phyloP scores from a whole-genome alignment of 345 rosid genomes.

The Citrus trifoliata region DNA sequence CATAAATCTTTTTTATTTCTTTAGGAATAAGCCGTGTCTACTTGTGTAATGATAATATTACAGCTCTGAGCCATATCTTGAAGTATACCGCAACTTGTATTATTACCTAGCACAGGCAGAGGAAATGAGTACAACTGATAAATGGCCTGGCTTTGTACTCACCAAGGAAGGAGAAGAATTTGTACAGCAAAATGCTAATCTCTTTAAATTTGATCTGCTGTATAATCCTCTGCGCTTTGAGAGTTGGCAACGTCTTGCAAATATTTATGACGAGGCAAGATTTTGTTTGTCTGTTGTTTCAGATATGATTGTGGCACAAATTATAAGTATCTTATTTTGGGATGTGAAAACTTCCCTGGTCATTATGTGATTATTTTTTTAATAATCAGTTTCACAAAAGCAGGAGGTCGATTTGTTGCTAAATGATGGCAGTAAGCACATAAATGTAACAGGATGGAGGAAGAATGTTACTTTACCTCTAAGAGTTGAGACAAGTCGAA shows the following conservation, averaged over 20 bases:
- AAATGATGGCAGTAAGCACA: constrained; percentile 99
- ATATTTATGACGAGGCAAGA: constrained; percentile 89
- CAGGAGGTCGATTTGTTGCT: constrained; percentile 98
- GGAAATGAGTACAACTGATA: constrained; percentile 94
- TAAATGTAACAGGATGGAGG: constrained; percentile 92
- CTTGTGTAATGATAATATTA: constrained; percentile 28
- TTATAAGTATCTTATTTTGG: constrained; percentile 5
- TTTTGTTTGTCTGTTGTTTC: constrained; percentile 18
- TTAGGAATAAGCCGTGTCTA: constrained; percentile 15
- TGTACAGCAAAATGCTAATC: constrained; percentile 85
- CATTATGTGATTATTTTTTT: too few relatives aligned
- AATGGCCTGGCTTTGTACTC: constrained; percentile 98
- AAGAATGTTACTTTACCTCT: constrained; percentile 67
- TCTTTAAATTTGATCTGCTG: constrained; percentile 83
- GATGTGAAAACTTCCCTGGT: neutral
- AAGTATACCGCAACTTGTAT: constrained; percentile 82
- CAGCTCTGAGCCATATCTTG: constrained; percentile 86
- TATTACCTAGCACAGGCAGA: constrained; percentile 84
- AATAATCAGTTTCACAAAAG: constrained; percentile 23
- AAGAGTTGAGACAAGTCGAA: constrained; percentile 90
- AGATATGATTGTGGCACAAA: constrained; percentile 9
- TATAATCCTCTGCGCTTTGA: constrained; percentile 87
- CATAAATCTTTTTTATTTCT: constrained; percentile 8
- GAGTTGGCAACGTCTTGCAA: constrained; percentile 94
- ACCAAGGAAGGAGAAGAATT: constrained; percentile 98